phyloP scores from a whole-genome alignment of 305 asterid genomes.

The Fraxinus floribunda region DNA sequence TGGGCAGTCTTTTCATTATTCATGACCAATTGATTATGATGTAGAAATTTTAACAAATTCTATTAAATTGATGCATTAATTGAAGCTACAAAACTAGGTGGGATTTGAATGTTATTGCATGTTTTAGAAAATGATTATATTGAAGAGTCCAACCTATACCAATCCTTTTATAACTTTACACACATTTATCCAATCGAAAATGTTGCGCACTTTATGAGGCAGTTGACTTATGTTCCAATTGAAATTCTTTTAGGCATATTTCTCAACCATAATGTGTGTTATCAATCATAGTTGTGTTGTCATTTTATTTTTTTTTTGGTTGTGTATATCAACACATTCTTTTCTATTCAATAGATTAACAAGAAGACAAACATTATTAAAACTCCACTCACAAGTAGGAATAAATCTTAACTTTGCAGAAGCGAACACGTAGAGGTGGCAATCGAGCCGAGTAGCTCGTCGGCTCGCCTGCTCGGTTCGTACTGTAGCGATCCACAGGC shows the following conservation, averaged over 20 bases:
- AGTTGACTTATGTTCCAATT: constrained; percentile 12
- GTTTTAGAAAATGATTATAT: too few species aligned
- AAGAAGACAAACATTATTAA: not conserved
- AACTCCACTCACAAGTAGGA: not conserved
- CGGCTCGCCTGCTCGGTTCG: too few species aligned
- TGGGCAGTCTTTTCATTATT: too few species aligned
- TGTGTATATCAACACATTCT: constrained; percentile 14
- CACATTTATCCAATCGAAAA: not conserved
- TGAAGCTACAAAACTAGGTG: too few species aligned
- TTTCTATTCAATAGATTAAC: constrained; percentile 9
- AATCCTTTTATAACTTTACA: not conserved
- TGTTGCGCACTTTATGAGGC: not conserved
- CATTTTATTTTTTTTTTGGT: not conserved
- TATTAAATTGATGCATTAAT: too few species aligned
- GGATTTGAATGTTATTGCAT: too few species aligned
- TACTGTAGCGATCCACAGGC: too few species aligned
- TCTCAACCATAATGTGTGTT: not conserved
- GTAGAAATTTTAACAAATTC: too few species aligned
- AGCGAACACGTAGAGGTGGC: too few species aligned
- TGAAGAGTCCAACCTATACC: not conserved
- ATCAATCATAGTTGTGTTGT: not conserved
- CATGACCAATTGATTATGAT: too few species aligned
- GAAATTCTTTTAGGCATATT: not conserved
- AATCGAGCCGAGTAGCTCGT: too few species aligned
- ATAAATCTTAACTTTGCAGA: too few species aligned